Base-by-base conservation (phyloP, 2,329 filamentous ascomycete species). In the Cytospora leucostoma region DNA sequence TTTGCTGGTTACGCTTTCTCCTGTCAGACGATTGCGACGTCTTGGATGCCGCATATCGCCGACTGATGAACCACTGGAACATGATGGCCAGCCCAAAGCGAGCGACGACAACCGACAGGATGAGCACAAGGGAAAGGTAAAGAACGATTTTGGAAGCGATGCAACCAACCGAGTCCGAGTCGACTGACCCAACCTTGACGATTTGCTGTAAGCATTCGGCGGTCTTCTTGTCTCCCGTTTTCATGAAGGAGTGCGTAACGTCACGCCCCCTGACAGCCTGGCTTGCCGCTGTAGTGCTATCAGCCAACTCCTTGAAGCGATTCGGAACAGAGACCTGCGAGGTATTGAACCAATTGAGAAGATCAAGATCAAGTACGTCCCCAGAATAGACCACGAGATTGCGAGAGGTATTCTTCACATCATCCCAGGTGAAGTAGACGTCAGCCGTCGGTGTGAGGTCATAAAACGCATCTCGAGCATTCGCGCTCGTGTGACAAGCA, bases 81-180 rank as follows among this genome's bases (percentile, higher is more conserved):
- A 94, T 76, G 52, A 98, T 74, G 12, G 95, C 95, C 58, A 99
- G 84, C n/a, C 89, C 73, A 72, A 99, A 99, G 68, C 96, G 94
- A 67, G 90, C 85, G 17, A 85, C 73, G 6, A 99, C 96, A 58
- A 99, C 92, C 5, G 92, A 88, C 65, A 99, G 78, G 77, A 99
- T 99, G 75, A 99, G 91, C 60, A 90, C 87, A 67, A 99, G 81
- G 4, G 94, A 96, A 59, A 96, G 88, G 73, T 99, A 99, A 51
- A 99, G 87, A 4, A 99, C 95, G 33, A 99, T 93, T 78, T 97
- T 91, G 68, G 94, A 97, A 2, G 95, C 95, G 74, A 99, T 99
- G 78, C 95, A 99, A 17, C 95, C 95, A 56, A 99, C 91, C 7
- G 92, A 96, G 70, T 96, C 93, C 0, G 95, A 98, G 72, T 99